A percentile compares a stretch with the other conserved stretches of the same genome.
phyloP scores from a whole-genome alignment of 1,284 basidiomycete species.

The Phaffia rhodozyma region DNA sequence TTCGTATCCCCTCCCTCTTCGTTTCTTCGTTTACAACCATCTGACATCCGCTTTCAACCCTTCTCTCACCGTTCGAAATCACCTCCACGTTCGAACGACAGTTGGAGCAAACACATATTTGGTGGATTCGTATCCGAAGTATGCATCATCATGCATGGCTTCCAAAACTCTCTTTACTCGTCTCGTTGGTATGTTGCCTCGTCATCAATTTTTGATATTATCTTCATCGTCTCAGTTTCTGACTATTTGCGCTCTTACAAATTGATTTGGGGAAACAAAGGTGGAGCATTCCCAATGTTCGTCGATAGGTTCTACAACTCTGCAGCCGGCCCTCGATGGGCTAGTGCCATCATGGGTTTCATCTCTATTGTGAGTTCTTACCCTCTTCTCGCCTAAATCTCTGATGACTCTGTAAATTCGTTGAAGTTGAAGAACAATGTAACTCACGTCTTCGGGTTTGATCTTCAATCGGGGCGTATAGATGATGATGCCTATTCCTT shows the following conservation, averaged over 20 bases:
- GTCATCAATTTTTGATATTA: slow-evolving; percentile 17
- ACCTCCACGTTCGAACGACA: no score
- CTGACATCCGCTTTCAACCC: no score
- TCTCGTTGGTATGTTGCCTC: slow-evolving; percentile 34
- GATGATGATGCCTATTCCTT: slow-evolving; percentile 14
- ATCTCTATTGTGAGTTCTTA: slow-evolving; percentile 5
- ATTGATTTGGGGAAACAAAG: slow-evolving; percentile 17
- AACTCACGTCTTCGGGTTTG: not conserved
- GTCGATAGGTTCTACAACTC: slow-evolving; percentile 4
- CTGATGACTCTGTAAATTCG: no score
- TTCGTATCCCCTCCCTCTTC: slow-evolving; percentile 6
- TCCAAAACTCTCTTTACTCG: slow-evolving; percentile 42
- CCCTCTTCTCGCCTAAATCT: not conserved
- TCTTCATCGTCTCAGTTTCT: not conserved
- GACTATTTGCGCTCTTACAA: no score
- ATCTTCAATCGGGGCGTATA: not conserved
- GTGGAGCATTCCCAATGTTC: slow-evolving; percentile 29
- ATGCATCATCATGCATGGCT: slow-evolving; percentile 36
- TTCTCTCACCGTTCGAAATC: no score
- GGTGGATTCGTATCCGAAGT: slow-evolving; percentile 24
- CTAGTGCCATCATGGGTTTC: slow-evolving; percentile 4
- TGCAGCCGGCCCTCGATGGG: slow-evolving; percentile 2
- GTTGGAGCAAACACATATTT: slow-evolving; percentile 21
- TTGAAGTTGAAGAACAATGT: no score
- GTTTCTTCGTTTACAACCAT: not conserved